These are phyloP conservation scores for Fragilaria radians DNA, from an alignment of 108 stramenopile genomes.

Conservation along the genomic window DNA sequence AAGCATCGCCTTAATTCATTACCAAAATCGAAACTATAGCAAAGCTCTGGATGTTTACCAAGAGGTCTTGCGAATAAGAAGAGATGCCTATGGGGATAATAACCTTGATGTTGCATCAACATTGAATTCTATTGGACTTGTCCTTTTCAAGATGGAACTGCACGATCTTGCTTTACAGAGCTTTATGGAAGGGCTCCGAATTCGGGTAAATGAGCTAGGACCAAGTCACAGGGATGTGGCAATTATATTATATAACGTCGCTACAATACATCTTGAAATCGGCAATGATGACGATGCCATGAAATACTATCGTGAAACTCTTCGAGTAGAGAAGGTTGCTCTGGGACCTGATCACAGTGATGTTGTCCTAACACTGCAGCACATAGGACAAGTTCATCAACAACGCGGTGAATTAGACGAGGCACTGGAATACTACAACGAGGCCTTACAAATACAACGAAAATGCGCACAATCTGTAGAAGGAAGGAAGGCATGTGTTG, in stretches of 20 bases:
- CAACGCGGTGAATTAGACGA: constrained; percentile 43
- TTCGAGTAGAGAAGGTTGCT: constrained; percentile 38
- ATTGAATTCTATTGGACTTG: constrained; percentile 46
- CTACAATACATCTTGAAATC: constrained; percentile 48
- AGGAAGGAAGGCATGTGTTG: not conserved
- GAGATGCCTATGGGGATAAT: constrained; percentile 39
- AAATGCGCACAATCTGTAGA: not conserved
- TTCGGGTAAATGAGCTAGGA: constrained; percentile 34
- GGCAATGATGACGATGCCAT: constrained; percentile 49
- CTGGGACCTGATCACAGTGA: constrained; percentile 49
- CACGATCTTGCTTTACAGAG: constrained; percentile 51
- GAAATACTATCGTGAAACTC: constrained; percentile 42
- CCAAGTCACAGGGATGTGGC: constrained; percentile 42
- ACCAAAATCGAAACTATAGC: constrained; percentile 40
- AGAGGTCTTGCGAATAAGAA: constrained; percentile 52
- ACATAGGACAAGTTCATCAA: constrained; percentile 54
- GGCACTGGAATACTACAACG: constrained; percentile 42
- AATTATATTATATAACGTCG: constrained; percentile 46
- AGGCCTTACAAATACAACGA: constrained; percentile 43
- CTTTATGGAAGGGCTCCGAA: constrained; percentile 52
- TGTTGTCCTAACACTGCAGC: constrained; percentile 50
- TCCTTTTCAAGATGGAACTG: constrained; percentile 51
- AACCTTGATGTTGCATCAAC: constrained; percentile 51
- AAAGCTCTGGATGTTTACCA: constrained; percentile 48
- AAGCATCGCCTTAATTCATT: constrained; percentile 51